Base-by-base conservation (phyloP, 208 protist species). In the Trypanosoma avium region DNA sequence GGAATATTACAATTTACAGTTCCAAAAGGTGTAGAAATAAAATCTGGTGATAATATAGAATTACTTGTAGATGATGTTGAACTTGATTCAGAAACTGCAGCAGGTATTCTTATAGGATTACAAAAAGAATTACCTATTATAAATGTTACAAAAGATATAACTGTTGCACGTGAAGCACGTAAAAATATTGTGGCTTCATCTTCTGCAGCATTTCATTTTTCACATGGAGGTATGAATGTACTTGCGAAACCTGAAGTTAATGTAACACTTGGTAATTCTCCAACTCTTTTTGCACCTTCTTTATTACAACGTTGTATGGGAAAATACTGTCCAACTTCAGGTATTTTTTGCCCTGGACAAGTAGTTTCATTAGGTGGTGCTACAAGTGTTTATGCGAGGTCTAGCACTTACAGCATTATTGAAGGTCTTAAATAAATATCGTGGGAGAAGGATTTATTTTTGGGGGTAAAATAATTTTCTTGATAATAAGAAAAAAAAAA, bases 21-120 rank as follows among this genome's bases (percentile, higher is more conserved):
- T 7, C 82, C 84, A 13, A 56, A 61, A 1, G 75, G 66, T 22
- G 50, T 88, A 0, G 45, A 62, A 4, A 43, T 90, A 35, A 52
- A 46, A 0, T 24, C 33, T 9, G 68, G 65, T 24, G 74, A 81
- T 27, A 60, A 47, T 13, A 63, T 92, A 4, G 76, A 90, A 58
- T 63, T 95, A 4, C 61, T 95, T 10, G 89, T 92, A 21, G 89
- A 95, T 53, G 89, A 95, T 46, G 73, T 68, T 7, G 89, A 95
- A 54, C 62, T 95, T 19, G 89, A 95, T 53, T 85, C 79, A 12
- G 89, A 95, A 81, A 66, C 76, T 33, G 76, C 79, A 12, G 89
- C 85, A 4, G 75, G 81, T 30, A 58, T 82, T 22, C 52, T 95
- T 54, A 83, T 95, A 45, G 64, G 63, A 6, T 38, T 81, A 38